Percentiles rank a stretch among this genome's conserved stretches.
phyloP scores from a whole-genome alignment of 768 basidiomycete species.

The Hypsizygus marmoreus region DNA sequence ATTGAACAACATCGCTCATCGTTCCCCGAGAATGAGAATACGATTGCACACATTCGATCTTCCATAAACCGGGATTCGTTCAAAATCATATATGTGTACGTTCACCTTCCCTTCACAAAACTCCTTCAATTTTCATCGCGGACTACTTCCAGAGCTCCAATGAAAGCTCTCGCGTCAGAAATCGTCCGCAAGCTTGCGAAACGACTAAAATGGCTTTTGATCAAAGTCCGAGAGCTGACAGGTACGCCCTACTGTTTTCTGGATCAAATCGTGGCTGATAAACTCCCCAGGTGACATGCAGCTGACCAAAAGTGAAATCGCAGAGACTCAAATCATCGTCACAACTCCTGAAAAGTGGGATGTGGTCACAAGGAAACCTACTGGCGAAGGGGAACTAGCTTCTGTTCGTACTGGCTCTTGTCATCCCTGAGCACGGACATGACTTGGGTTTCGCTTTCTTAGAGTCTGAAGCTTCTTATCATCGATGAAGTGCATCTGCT shows the following conservation, averaged over 20 bases:
- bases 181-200: slow-evolving; percentile 93
- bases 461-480: slow-evolving; percentile 93
- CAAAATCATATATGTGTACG: slow-evolving; percentile 97
- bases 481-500: slow-evolving; percentile 97
- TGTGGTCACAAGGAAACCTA: slow-evolving; percentile 96
- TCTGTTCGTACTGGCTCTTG: slow-evolving; percentile 53
- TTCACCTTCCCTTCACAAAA: slow-evolving; percentile 3
- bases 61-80: slow-evolving; percentile 73
- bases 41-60: slow-evolving; percentile 36
- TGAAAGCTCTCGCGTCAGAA: slow-evolving; percentile 97
- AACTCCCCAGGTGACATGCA: slow-evolving; percentile 85
- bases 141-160: slow-evolving; percentile 70
- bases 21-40: not conserved
- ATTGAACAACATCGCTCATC: slow-evolving; percentile 64
- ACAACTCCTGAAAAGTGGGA: slow-evolving; percentile 99
- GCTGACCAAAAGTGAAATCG: slow-evolving; percentile 89
- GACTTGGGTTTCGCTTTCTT: not conserved
- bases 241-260: slow-evolving; percentile 41
- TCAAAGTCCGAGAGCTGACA: slow-evolving; percentile 88
- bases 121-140: not conserved
- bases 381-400: slow-evolving; percentile 95
- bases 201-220: slow-evolving; percentile 84
- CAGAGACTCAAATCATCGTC: slow-evolving; percentile 95
- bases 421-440: not conserved
- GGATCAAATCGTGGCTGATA: slow-evolving; percentile 19